These are phyloP conservation scores for Colletotrichum noveboracense DNA, from an alignment of 2,329 filamentous ascomycete genomes.

Conservation along the genomic window DNA sequence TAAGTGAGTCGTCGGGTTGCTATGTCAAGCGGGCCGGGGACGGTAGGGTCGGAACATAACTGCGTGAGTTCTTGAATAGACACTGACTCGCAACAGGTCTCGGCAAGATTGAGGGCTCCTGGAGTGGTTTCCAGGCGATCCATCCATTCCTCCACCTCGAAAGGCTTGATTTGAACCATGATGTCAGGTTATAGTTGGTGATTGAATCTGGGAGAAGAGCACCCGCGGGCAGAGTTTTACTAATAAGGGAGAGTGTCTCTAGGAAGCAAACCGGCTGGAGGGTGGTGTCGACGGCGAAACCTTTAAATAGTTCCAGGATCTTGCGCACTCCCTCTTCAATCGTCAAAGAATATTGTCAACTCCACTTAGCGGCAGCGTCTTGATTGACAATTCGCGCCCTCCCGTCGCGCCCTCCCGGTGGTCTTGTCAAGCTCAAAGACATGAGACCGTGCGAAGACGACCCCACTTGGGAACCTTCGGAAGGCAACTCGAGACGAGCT, in stretches of 20 bases:
- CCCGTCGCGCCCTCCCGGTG: background rate
- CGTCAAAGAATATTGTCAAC: background rate
- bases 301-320: background rate
- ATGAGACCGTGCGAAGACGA: background rate
- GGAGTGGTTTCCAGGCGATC: slow-evolving; percentile 62
- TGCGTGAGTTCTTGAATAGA: slow-evolving; percentile 70
- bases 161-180: slow-evolving; percentile 43
- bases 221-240: background rate
- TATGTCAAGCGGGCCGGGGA: slow-evolving; percentile 44
- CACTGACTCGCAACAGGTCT: slow-evolving; percentile 78
- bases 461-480: background rate
- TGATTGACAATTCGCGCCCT: background rate
- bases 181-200: background rate
- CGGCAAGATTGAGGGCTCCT: slow-evolving; percentile 72
- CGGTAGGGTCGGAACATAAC: slow-evolving; percentile 60
- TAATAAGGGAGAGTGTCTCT: background rate
- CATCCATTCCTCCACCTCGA: slow-evolving; percentile 77
- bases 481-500: background rate
- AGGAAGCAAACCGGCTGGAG: background rate
- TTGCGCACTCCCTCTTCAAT: background rate
- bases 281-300: background rate
- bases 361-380: background rate
- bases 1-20: slow-evolving; percentile 68
- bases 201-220: background rate
- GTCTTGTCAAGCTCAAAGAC: background rate